Evolutionary conservation across 164 flowering plant species (phyloP), one percentile per base, ranked within the genome.

Genomic region (Berberis vulgaris): DNA sequence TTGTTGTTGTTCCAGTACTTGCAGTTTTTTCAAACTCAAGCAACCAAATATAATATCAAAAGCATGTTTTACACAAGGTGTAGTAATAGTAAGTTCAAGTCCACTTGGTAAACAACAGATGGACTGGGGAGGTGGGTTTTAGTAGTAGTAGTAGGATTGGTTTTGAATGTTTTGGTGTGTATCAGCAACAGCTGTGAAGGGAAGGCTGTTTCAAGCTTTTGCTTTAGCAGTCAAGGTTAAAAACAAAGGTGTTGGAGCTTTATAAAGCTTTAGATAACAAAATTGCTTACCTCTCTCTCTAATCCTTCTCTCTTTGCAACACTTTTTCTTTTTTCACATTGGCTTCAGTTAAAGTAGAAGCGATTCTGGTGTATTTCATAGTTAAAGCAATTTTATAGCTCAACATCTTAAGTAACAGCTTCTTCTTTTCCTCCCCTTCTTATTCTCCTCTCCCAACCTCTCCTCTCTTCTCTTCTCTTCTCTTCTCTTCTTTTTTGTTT

Each of bases 301-400:
- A 11, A 4, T 49, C 42, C 41, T 44, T 49, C 64, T 41, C 64
- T 61, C 65, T 62, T 62, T 47, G 38, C 41, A 41, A n/a, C 63
- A 72, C 54, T 83, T 82, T 83, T 88, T 77, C 69, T 82, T 84
- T 85, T 86, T 67, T 71, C 76, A 66, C 77, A 64, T 71, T 66
- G 71, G 69, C 76, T 86, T 82, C 96, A 69, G 89, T 86, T 85
- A 88, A 88, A 84, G 91, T 78, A 41, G 82, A 72, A 71, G 67
- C 66, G 79, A 70, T 73, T 82, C 80, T 77, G 80, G 71, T 82
- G 78, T 77, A 76, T 79, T 77, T 59, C 68, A 69, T 73, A 74
- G 74, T 74, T 82, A 81, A 87, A 85, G 84, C 71, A 62, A 71
- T 72, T 82, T 79, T 82, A 79, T 81, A 79, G 74, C 75, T 75